Evolutionary conservation across 306 rosid genomes (phyloP), one percentile per base, ranked within the genome.

Genomic region (Castanea sativa): DNA sequence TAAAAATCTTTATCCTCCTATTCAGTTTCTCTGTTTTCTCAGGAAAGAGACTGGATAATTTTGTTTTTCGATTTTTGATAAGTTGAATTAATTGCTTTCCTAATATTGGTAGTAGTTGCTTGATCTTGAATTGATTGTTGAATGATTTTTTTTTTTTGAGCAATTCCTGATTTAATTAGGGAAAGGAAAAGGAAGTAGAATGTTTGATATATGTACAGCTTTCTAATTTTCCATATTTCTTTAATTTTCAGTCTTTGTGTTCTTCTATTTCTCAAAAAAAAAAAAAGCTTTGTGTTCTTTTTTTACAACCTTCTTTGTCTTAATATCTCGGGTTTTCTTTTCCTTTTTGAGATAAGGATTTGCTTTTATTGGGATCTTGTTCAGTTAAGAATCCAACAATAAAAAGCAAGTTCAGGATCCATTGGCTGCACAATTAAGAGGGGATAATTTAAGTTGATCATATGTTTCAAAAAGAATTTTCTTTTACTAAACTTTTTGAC

Each of bases 71-170:
- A 1, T 29, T 33, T 13, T 29, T 63, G 19, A 63, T 16, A 3
- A 16, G 30, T 13, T 30, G 7, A 29, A 14, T 25, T 10, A 49
- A 12, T 10, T 49, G 16, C 15, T 49, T 60, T 60, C 32, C 32
- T 25, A 21, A 25, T 60, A 8, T 29, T 53, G 27, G 20, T 15
- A 65, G 41, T 10, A 16, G 43, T 49, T 73, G 75, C 60, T 76
- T 79, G 84, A 76, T 81, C 56, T 83, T 32, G 9, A 27, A 23
- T 61, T 32, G 69, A 69, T 68, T 73, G 69, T 43, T 67, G 35
- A 72, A 41, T 45, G 61, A 6, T 81, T 15, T 11, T 55, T 30
- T 45, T 29, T 30, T 55, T 4, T 5, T 19, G 60, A 56, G 9
- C 25, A 64, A 30, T 64, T 38, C 70, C 5, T 11, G 32, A 25